Conservation (phyloP, 140 eudicot species). For the Oenanthe javanica region DNA sequence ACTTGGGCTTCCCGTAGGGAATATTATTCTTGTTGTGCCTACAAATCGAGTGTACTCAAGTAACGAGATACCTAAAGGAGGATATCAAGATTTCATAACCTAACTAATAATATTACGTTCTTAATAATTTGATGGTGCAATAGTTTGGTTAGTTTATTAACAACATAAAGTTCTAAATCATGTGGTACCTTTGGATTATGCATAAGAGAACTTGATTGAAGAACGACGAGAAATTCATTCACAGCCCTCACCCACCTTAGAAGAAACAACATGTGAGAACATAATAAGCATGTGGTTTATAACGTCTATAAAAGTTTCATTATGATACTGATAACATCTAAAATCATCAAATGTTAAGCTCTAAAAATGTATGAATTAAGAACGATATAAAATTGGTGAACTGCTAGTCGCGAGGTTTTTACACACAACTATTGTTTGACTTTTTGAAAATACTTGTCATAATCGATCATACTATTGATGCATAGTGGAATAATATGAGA, state of each 20-base stretch:
- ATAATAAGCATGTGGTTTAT: not conserved
- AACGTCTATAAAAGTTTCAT: not conserved
- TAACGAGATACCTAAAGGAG: not conserved
- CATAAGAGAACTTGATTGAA: constrained; percentile 60
- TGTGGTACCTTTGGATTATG: constrained; percentile 42
- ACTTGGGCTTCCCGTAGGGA: constrained; percentile 43
- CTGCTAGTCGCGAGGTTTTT: not conserved
- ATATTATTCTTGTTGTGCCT: constrained; percentile 1
- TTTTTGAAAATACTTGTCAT: not conserved
- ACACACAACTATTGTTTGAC: not conserved
- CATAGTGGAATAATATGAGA: not conserved
- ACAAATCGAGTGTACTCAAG: not conserved
- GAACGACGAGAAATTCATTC: constrained; percentile 66
- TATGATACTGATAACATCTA: no score
- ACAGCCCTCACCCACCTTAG: constrained; percentile 95
- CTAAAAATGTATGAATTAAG: not conserved
- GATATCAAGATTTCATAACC: not conserved
- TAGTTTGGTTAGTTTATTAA: not conserved
- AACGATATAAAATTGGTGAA: not conserved
- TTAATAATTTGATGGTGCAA: not conserved
- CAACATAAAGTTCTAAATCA: not conserved
- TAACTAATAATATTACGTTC: not conserved
- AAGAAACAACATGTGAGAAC: constrained; percentile 4
- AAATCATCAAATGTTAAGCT: not conserved
- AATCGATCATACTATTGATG: not conserved